Conservation (phyloP, 2,329 filamentous ascomycete genomes). For the Claviceps digitariae region DNA sequence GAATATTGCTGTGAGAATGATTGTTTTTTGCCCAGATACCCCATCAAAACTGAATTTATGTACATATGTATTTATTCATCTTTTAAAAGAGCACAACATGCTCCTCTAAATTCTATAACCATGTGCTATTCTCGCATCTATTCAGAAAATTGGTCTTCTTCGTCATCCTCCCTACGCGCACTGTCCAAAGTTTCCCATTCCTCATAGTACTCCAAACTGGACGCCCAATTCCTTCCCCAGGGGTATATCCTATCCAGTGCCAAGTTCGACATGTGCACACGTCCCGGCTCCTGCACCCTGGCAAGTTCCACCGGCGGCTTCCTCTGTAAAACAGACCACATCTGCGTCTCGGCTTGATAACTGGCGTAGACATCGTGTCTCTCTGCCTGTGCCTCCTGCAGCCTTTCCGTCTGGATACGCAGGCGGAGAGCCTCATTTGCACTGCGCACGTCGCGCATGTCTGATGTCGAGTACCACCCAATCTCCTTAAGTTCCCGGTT, state of each 20-base stretch:
- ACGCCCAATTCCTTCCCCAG: constrained; percentile 26
- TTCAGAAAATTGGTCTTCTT: background rate
- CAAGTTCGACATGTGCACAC: constrained; percentile 14
- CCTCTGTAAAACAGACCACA: constrained; percentile 32
- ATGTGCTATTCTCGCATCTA: background rate
- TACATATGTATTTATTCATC: too few relatives aligned
- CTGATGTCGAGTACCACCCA: constrained; percentile 25
- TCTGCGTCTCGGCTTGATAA: constrained; percentile 26
- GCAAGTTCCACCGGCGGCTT: constrained; percentile 22
- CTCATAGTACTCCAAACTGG: constrained; percentile 20
- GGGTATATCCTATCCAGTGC: constrained; percentile 24
- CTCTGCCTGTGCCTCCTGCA: constrained; percentile 31
- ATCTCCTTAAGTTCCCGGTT: constrained; percentile 28
- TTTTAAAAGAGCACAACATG: background rate
- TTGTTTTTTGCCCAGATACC: background rate
- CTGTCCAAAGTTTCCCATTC: constrained; percentile 28
- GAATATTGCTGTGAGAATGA: background rate
- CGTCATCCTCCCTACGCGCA: background rate
- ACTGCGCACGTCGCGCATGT: constrained; percentile 23
- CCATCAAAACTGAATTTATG: background rate
- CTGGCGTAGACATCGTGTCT: constrained; percentile 25
- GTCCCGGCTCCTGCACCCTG: constrained; percentile 17
- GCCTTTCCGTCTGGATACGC: constrained; percentile 27
- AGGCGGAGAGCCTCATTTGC: constrained; percentile 22
- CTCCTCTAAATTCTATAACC: background rate